Evolutionary conservation across 768 basidiomycete genomes (phyloP).

Genomic region (Tulasnella sp.): DNA sequence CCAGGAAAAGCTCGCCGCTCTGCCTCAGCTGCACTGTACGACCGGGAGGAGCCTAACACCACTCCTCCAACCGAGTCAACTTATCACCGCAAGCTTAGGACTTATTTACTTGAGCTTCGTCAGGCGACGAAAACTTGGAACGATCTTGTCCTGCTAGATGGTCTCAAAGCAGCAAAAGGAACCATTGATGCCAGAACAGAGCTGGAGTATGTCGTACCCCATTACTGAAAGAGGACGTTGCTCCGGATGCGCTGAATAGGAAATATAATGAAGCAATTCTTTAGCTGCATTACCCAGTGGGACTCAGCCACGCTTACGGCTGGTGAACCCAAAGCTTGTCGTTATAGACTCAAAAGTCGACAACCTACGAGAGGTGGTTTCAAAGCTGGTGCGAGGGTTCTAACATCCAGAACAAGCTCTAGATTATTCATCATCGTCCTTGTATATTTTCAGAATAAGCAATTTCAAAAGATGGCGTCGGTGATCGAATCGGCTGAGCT

Average conservation of each 20-base stretch:
- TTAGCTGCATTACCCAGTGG: slow-evolving; percentile 43
- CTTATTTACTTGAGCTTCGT: slow-evolving; percentile 56
- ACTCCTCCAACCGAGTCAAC: slow-evolving; percentile 48
- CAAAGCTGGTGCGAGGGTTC: slow-evolving; percentile 46
- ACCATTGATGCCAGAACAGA: slow-evolving; percentile 74
- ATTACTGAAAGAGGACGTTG: background rate
- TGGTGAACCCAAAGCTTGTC: slow-evolving; percentile 56
- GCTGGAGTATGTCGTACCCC: slow-evolving; percentile 52
- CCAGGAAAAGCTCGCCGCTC: slow-evolving; percentile 31
- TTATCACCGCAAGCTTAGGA: slow-evolving; percentile 66
- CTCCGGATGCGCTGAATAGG: slow-evolving; percentile 23
- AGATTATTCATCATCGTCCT: background rate
- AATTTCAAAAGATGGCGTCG: slow-evolving; percentile 54
- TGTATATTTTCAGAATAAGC: slow-evolving; percentile 43
- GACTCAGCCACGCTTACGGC: slow-evolving; percentile 43
- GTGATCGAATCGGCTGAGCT: slow-evolving; percentile 56
- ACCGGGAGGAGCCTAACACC: slow-evolving; percentile 7
- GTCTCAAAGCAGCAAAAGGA: slow-evolving; percentile 59
- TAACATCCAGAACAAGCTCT: background rate
- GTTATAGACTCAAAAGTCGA: slow-evolving; percentile 56
- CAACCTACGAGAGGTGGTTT: slow-evolving; percentile 46
- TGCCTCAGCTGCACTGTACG: slow-evolving; percentile 33
- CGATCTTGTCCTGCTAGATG: slow-evolving; percentile 68
- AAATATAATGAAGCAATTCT: slow-evolving; percentile 34
- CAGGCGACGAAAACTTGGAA: slow-evolving; percentile 65